Evolutionary conservation across 2,329 filamentous ascomycete species (phyloP).

Genomic region (Rhynchosporium graminicola): DNA sequence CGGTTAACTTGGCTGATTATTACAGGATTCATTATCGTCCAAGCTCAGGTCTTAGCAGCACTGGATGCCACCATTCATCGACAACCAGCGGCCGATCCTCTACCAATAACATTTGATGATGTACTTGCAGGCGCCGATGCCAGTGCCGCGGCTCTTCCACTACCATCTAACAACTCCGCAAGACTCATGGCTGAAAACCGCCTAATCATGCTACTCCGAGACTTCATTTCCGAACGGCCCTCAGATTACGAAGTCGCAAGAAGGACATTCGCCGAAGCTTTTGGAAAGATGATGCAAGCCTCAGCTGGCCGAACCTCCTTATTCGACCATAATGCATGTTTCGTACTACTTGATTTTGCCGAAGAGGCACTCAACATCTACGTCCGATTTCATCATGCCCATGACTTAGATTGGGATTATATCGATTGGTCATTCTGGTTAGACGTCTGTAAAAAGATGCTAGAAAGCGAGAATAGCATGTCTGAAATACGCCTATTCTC

Average conservation of each 20-base stretch:
- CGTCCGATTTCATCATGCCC: slow-evolving; percentile 57
- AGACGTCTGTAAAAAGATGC: slow-evolving; percentile 65
- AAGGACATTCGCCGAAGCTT: slow-evolving; percentile 63
- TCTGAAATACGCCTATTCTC: slow-evolving; percentile 70
- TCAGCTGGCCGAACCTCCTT: slow-evolving; percentile 63
- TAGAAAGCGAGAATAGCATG: slow-evolving; percentile 69
- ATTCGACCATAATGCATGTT: slow-evolving; percentile 71
- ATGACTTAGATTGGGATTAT: slow-evolving; percentile 42
- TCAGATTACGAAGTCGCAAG: slow-evolving; percentile 54
- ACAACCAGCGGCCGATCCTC: slow-evolving; percentile 50
- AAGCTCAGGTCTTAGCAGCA: slow-evolving; percentile 67
- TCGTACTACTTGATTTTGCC: slow-evolving; percentile 71
- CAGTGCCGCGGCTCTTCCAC: slow-evolving; percentile 54
- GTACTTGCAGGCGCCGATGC: slow-evolving; percentile 61
- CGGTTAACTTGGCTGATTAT: background rate
- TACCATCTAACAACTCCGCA: slow-evolving; percentile 59
- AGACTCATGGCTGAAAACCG: slow-evolving; percentile 72
- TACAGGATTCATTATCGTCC: slow-evolving; percentile 61
- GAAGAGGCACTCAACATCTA: slow-evolving; percentile 68
- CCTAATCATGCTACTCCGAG: slow-evolving; percentile 67
- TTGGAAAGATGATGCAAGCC: slow-evolving; percentile 61
- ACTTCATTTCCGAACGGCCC: slow-evolving; percentile 64
- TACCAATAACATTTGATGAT: slow-evolving; percentile 66
- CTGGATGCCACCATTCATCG: slow-evolving; percentile 69
- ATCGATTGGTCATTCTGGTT: slow-evolving; percentile 71